Percentiles rank a stretch among this genome's conserved stretches.
Conservation (phyloP, 768 basidiomycete genomes). For the Panaeolus papilionaceus region DNA sequence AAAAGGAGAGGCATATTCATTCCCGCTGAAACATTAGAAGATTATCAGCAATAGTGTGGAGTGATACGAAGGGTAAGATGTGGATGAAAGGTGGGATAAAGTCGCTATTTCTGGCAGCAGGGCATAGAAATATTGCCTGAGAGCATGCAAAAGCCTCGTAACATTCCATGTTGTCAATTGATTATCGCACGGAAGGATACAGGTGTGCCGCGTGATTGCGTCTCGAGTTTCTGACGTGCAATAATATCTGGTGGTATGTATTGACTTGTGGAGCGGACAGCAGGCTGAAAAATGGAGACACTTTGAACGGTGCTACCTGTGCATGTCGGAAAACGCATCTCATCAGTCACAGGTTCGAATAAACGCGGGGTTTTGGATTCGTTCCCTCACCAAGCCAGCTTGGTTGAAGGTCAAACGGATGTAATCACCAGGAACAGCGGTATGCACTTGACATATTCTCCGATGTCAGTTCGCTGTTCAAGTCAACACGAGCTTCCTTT, state of each 20-base stretch:
- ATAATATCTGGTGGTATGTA: neutral
- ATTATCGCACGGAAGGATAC: neutral
- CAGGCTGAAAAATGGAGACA: constrained; percentile 9
- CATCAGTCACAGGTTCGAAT: neutral
- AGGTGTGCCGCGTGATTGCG: neutral
- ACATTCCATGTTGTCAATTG: constrained; percentile 2
- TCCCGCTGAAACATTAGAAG: neutral
- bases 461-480: neutral
- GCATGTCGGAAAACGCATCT: neutral
- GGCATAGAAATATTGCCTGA: neutral
- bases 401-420: neutral
- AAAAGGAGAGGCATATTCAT: neutral
- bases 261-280: neutral
- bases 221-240: neutral
- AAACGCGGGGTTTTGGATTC: neutral
- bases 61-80: neutral
- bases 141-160: neutral
- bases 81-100: neutral
- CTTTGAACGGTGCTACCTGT: neutral
- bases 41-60: neutral
- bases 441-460: neutral
- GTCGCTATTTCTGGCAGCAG: neutral
- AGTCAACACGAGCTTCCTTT: neutral
- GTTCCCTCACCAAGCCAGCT: constrained; percentile 4
- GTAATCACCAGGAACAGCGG: neutral